These are phyloP conservation scores for Papilionanthe hybrid DNA, from an alignment of 116 monocot genomes.

Conservation along the genomic window DNA sequence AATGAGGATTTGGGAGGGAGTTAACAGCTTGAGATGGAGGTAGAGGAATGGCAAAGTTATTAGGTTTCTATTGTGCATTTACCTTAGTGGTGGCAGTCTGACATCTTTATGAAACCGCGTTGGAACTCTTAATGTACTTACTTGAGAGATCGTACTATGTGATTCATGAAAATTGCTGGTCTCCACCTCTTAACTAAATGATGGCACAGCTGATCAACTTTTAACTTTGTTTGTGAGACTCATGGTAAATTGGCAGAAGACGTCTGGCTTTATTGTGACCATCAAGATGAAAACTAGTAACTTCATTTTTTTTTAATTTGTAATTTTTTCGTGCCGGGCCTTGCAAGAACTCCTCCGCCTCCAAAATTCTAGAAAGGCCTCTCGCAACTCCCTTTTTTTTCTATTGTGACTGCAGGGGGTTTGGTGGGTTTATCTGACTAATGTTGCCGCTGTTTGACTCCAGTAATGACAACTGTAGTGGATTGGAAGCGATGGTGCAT, in stretches of 20 bases:
- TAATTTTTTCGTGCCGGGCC: background rate
- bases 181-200: background rate
- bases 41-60: too few relatives aligned
- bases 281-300: background rate
- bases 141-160: too few relatives aligned
- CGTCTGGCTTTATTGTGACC: background rate
- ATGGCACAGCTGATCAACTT: background rate
- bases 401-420: background rate
- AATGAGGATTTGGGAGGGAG: too few relatives aligned
- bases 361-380: background rate
- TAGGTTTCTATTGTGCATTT: too few relatives aligned
- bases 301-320: background rate
- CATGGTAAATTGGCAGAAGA: background rate
- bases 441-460: background rate
- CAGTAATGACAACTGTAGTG: background rate
- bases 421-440: background rate
- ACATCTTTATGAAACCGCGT: too few relatives aligned
- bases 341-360: background rate
- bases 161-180: background rate
- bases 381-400: background rate
- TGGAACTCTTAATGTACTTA: too few relatives aligned
- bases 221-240: background rate
- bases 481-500: background rate
- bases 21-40: too few relatives aligned
- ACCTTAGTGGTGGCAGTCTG: too few relatives aligned